Evolutionary conservation across 1,139 yeast genomes (phyloP), one percentile per base, ranked within the genome.

Genomic region (Candida mesenterica): DNA sequence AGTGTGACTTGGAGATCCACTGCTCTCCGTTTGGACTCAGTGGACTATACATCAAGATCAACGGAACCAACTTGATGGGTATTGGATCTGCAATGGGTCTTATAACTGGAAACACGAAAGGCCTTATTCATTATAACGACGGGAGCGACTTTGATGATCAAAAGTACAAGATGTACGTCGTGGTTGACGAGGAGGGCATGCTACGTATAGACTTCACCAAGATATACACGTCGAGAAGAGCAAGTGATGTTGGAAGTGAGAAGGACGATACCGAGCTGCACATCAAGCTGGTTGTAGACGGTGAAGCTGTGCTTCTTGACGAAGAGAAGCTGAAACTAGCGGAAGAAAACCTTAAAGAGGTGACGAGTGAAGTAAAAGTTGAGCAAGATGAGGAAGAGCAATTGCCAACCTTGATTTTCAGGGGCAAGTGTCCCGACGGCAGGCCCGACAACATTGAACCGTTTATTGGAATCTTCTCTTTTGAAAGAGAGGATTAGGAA

Each of bases 1-100:
- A 69, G 41, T 75, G 80, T 44, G 78, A 72, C 32, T 52, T 76
- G 27, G 81, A 75, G 49, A 69, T 74, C 23, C 79, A 75, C 51
- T 75, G 79, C 50, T 74, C 79, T 3, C 80, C 81, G 2, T 75
- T 76, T 52, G 82, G 81, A n/a, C 61, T 76, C 26, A 66, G 75
- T 29, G 81, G 80, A 8, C 52, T 75, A 12, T 75, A 74, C 47
- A 62, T 75, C 33, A 73, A 72, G 42, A 60, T 75, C n/a, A 62
- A 60, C n/a, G 79, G 75, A 4, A 69, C 77, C 3, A 68, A 71
- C 34, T 61, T 73, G 9, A 71, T 75, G 61, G 81, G 81, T 0
- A 71, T 77, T 5, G 82, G 82, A 2, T 68, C 77, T 5, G 75
- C 80, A 14, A 74, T 76, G 78, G 81, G 80, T 4, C 59, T 76